Base-by-base conservation (phyloP, 495 filamentous ascomycete species). In the Aspergillus carlsbadensis region DNA sequence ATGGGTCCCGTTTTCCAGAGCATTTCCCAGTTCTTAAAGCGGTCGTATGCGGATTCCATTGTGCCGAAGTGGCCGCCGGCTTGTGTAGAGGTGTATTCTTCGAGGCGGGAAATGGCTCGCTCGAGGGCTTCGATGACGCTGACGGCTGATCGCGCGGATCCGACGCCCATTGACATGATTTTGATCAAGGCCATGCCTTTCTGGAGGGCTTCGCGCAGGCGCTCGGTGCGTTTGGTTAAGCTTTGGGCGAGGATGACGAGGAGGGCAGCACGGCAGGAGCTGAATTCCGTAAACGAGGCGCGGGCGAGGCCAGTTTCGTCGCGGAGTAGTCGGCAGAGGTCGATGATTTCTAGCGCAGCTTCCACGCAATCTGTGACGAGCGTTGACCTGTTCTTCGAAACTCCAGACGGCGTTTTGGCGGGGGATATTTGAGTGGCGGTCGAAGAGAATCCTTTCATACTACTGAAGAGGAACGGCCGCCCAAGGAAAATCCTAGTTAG, bases 21-120 rank as follows among this genome's bases (percentile, higher is more conserved):
- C 74, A 77, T 77, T 43, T 79, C 76, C 77, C 77, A 80, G 21
- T 74, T 78, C 40, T 80, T 80, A 64, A 80, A 80, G 1, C 72
- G 67, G 51, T 78, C 77, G 41, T 80, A 80, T 17, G 73, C 77
- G 0, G 77, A 80, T 53, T 77, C 75, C 10, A 60, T 46, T 17
- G 53, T 40, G 35, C 71, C 69, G 8, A 63, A 60, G 45, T 64
- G 70, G 33, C 58, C 70, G 26, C 67, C 58, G 4, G 68, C 62
- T 50, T 77, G 70, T 2, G 60, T 67, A 46, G 75, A 65, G 52
- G 70, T 75, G 65, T 71, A 76, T 24, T 70, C 57, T 51, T 77
- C 75, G 1, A 79, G 62, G 2, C 75, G 75, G n/a, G 72, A 67
- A 17, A 79, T 77, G 6, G 76, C 74, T 11, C 75, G 69, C 37